Conservation (phyloP, 2,329 filamentous ascomycete genomes). For the Trichophaea hybrida region DNA sequence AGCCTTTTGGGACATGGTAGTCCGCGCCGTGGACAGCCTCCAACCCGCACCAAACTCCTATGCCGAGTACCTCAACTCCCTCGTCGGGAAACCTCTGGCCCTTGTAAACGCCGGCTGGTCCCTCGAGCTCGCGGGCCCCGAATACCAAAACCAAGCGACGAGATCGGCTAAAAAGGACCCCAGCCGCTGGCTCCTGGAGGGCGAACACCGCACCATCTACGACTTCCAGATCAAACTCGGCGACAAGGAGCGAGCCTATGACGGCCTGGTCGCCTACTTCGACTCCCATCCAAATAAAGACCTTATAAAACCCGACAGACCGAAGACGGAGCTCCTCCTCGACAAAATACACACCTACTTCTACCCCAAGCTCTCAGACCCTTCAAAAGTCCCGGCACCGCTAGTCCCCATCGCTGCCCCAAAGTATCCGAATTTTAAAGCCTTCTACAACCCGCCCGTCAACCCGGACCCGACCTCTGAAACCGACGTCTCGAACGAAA, state of each 20-base stretch:
- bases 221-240: slow-evolving; percentile 33
- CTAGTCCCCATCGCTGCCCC: no score
- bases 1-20: slow-evolving; percentile 32
- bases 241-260: slow-evolving; percentile 29
- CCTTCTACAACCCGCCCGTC: no score
- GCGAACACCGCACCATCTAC: slow-evolving; percentile 24
- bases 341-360: no score
- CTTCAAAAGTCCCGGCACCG: no score
- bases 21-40: slow-evolving; percentile 25
- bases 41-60: slow-evolving; percentile 31
- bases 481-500: no score
- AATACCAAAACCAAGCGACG: slow-evolving; percentile 24
- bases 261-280: slow-evolving; percentile 35
- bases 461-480: no score
- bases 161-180: not conserved
- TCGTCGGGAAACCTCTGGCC: slow-evolving; percentile 34
- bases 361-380: no score
- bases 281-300: no score
- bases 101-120: slow-evolving; percentile 33
- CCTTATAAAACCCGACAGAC: no score
- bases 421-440: no score
- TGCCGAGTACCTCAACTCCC: slow-evolving; percentile 29
- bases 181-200: slow-evolving; percentile 2
- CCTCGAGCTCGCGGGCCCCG: slow-evolving; percentile 30
- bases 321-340: no score